These are phyloP conservation scores for Russula vinacea DNA, from an alignment of 768 basidiomycete genomes.

Conservation along the genomic window DNA sequence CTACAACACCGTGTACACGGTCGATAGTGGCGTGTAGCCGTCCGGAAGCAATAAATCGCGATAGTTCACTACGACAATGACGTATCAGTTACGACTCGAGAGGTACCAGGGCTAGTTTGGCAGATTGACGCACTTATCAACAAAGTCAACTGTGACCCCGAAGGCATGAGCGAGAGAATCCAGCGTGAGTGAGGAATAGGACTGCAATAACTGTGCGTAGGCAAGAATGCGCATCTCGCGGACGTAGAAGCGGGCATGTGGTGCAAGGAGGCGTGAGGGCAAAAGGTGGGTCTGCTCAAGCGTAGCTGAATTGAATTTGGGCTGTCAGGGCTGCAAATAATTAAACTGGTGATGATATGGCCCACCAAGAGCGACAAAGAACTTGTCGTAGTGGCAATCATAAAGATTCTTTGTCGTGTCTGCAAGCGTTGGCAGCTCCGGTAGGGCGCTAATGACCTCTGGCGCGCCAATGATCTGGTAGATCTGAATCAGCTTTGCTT, in stretches of 20 bases:
- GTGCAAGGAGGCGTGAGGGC: slow-evolving; percentile 81
- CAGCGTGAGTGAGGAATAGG: slow-evolving; percentile 84
- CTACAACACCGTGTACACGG: slow-evolving; percentile 90
- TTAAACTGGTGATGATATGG: slow-evolving; percentile 11
- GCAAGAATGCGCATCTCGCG: slow-evolving; percentile 96
- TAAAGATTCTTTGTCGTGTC: slow-evolving; percentile 85
- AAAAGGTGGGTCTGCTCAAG: slow-evolving; percentile 85
- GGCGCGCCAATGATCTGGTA: slow-evolving; percentile 75
- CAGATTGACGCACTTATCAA: slow-evolving; percentile 64
- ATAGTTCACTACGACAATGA: slow-evolving; percentile 63
- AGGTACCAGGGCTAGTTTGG: slow-evolving; percentile 11
- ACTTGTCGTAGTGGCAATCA: slow-evolving; percentile 91
- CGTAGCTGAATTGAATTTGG: slow-evolving; percentile 50
- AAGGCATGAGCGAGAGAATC: slow-evolving; percentile 84
- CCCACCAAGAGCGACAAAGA: slow-evolving; percentile 84
- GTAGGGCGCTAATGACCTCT: slow-evolving; percentile 82
- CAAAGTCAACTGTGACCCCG: slow-evolving; percentile 82
- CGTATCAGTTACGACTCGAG: slow-evolving; percentile 3
- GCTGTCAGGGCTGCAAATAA: slow-evolving; percentile 5
- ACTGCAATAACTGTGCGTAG: slow-evolving; percentile 88
- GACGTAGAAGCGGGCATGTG: slow-evolving; percentile 85
- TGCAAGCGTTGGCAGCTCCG: slow-evolving; percentile 77
- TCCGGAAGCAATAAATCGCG: slow-evolving; percentile 85
- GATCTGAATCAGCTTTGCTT: not conserved
- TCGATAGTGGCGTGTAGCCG: slow-evolving; percentile 87